Conservation (phyloP, 2,329 filamentous ascomycete genomes). For the Paecilomyces sp. region DNA sequence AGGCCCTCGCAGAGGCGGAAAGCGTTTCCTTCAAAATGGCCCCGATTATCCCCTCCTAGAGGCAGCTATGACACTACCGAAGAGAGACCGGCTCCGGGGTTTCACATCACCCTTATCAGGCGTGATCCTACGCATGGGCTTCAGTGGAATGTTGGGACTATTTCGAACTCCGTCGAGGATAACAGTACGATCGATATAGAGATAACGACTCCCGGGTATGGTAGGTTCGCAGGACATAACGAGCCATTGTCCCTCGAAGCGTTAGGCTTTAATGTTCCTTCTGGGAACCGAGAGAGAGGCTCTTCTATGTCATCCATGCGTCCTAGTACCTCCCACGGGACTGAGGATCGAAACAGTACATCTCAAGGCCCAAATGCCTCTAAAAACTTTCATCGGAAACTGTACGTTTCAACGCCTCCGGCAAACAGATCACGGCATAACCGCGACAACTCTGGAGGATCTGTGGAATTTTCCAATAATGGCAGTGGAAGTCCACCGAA, state of each 20-base stretch:
- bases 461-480: conserved; percentile 7
- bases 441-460: conserved; percentile 11
- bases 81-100: conserved; percentile 14
- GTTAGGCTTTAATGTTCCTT: conserved; percentile 17
- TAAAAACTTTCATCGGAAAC: conserved; percentile 24
- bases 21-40: not conserved
- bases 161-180: conserved; percentile 38
- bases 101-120: conserved; percentile 57
- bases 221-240: conserved; percentile 44
- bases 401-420: conserved; percentile 23
- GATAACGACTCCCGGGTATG: conserved; percentile 54
- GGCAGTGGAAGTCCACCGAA: conserved; percentile 7
- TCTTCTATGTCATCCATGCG: not conserved
- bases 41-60: conserved; percentile 15
- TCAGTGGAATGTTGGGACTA: conserved; percentile 69
- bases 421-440: not conserved
- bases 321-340: not conserved
- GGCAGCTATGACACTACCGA: not conserved
- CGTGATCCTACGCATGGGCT: conserved; percentile 60
- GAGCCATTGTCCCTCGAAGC: conserved; percentile 27
- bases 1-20: conserved; percentile 18
- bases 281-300: not conserved
- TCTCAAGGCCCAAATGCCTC: conserved; percentile 12
- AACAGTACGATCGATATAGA: conserved; percentile 43
- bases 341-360: conserved; percentile 3